Base-by-base conservation (phyloP, 2,329 filamentous ascomycete genomes). In the Sphaerulina musiva region DNA sequence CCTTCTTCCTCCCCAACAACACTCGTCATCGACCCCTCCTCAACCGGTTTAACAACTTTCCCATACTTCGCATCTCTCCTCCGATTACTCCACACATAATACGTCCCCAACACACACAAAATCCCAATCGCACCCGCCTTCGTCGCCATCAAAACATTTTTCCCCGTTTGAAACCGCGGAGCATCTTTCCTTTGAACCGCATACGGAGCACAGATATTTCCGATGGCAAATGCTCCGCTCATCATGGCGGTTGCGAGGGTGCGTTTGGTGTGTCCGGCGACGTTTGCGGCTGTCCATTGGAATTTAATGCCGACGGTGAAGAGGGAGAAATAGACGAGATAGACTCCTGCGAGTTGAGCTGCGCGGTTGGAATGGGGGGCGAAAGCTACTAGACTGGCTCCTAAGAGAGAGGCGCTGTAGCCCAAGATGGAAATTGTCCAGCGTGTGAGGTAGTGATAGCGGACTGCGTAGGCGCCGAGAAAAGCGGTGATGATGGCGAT, bases 241-340 rank as follows among this genome's bases (percentile, higher is more conserved):
- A 66, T 55, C 58, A 81, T 76, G 4, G 84, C 83, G 6, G 88
- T 88, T 2, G 85, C 52, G 29, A 56, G 44, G 2, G 51, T 55
- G 45, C 66, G 64, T 72, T 89, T 89, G 1, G 85, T 89, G 61
- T 87, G 84, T 0, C 86, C 86, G 20, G 82, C 85, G n/a, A 86
- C 74, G 62, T 89, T 72, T 6, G 67, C 66, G 1, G 64, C 64
- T 1, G 67, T 58, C 65, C 71, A 74, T n/a, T 64, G 63, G 1
- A 57, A 54, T 9, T 51, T 48, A 14, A 59, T 58, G 4, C 53
- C 54, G 3, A 53, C 34, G 8, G 54, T 55, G 11, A 40, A 45
- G 31, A 70, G 66, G 32, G 72, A 67, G 26, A 65, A 63, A 42
- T 70, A 68, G 46, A 68, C 66, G 31, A 74, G 59, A 51, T 72